Evolutionary conservation across 2,329 filamentous ascomycete genomes (phyloP), one percentile per base, ranked within the genome.

Genomic region (Elsinoe batatas): DNA sequence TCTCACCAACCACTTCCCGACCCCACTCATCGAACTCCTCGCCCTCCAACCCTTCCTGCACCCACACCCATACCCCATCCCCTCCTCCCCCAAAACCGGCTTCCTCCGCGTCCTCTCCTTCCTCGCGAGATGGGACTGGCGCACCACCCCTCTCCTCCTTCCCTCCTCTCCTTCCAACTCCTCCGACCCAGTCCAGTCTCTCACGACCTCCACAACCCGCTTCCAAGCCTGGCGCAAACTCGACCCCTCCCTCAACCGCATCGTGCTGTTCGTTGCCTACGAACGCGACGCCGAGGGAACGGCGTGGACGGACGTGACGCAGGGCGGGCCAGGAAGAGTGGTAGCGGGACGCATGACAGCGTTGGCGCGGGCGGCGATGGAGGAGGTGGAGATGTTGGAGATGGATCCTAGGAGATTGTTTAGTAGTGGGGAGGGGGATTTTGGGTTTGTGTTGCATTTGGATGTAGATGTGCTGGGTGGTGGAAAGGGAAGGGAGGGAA

Each of bases 71-170:
- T 96, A 88, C 85, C 73, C 79, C 36, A 74, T 79, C 0, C 91
- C 94, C 0, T 85, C 86, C 0, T 91, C 85, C 62, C 77, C 85
- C 8, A 83, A 83, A 63, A 85, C 85, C 0, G 93, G 88, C 3
- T 91, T 98, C 66, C 71, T 95, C 26, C 83, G 91, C 18, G 87
- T 88, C 0, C 74, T 98, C 1, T 74, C 84, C 32, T 86, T 91
- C 68, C 76, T 98, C 12, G 82, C 90, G 1, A 79, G 83, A 40
- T 98, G 93, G 90, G 89, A 97, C 68, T 98, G 93, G 93, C 82
- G 87, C 26, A 77, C 83, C 6, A 84, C 90, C 54, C 87, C 93
- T 1, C 76, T 97, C 32, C 77, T 95, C 33, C 77, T 96, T 22
- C 89, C 96, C 68, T 79, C 88, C 22, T 63, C 63, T 26, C 63